Percentiles rank a stretch among this genome's conserved stretches.
Evolutionary conservation across 2,329 filamentous ascomycete species (phyloP).

Genomic region (Colletotrichum sp.): DNA sequence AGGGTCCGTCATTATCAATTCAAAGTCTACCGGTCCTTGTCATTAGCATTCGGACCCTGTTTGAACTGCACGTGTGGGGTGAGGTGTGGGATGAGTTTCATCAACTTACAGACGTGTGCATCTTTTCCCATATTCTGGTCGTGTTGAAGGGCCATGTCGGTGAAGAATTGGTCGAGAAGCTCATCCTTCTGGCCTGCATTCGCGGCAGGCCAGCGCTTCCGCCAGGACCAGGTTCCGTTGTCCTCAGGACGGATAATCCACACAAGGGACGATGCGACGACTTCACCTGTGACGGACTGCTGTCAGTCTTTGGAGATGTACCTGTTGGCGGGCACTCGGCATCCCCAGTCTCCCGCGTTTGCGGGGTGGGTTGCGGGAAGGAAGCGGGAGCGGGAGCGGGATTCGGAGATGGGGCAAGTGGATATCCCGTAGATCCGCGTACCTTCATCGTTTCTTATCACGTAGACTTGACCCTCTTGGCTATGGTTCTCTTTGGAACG

Average conservation of each 20-base stretch:
- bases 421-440: background rate
- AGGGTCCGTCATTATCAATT: slow-evolving; percentile 23
- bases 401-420: background rate
- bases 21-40: slow-evolving; percentile 15
- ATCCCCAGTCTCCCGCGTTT: background rate
- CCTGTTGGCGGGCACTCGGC: background rate
- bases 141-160: slow-evolving; percentile 22
- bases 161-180: slow-evolving; percentile 21
- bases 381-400: background rate
- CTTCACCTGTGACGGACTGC: background rate
- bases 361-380: background rate
- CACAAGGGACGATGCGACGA: background rate
- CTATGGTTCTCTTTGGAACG: background rate
- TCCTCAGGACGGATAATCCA: slow-evolving; percentile 16
- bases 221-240: slow-evolving; percentile 13
- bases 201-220: slow-evolving; percentile 13
- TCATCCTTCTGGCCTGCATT: slow-evolving; percentile 11
- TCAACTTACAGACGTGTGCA: slow-evolving; percentile 24
- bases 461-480: slow-evolving; percentile 11
- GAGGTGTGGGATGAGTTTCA: no score
- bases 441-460: slow-evolving; percentile 12
- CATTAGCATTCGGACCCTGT: background rate
- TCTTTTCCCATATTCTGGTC: slow-evolving; percentile 12
- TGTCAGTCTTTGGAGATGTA: background rate
- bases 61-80: background rate